Base-by-base conservation (phyloP, 371 early-diverging fungal species). In the Mucor velutinosus region DNA sequence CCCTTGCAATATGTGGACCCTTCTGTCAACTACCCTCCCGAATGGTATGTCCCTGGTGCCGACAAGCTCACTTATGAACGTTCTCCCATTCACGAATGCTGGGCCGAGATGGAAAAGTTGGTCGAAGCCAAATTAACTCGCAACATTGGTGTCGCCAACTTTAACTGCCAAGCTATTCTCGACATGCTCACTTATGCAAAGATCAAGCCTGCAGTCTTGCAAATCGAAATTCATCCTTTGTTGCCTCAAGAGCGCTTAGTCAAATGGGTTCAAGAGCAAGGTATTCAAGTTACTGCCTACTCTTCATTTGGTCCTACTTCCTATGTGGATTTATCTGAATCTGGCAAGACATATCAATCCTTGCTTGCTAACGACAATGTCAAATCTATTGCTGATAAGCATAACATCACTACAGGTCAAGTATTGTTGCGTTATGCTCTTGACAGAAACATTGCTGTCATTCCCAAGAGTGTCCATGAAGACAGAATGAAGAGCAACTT, bases 211-310 rank as follows among this genome's bases (percentile, higher is more conserved):
- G 71, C 76, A 32, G 73, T 76, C 45, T 67, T 82, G n/a, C 80
- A 82, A 81, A 76, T 88, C 32, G 89, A 92, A 72, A 74, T 87
- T n/a, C 89, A 90, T 72, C 92, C 92, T 25, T 88, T 89, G 69
- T 79, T 91, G 51, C 85, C 83, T 60, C 91, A 92, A 65, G 69
- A 71, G 14, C 70, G 72, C 7, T 64, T 89, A 10, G 74, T 84
- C 61, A 76, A 82, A 57, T 87, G 69, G 74, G 71, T 74, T 32
- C 65, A 66, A 27, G 62, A 62, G 2, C 70, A 75, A 65, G 71
- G 62, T 23, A 76, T 87, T 45, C 85, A 86, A 30, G 76, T 90
- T 56, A 88, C 87, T 8, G 90, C 87, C n/a, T 90, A 88, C 71
- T 85, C 86, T 55, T 83, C 85, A 60, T 86, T 90, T 73, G 88